phyloP scores from a whole-genome alignment of 305 asterid species.

The Fraxinus latifolia region DNA sequence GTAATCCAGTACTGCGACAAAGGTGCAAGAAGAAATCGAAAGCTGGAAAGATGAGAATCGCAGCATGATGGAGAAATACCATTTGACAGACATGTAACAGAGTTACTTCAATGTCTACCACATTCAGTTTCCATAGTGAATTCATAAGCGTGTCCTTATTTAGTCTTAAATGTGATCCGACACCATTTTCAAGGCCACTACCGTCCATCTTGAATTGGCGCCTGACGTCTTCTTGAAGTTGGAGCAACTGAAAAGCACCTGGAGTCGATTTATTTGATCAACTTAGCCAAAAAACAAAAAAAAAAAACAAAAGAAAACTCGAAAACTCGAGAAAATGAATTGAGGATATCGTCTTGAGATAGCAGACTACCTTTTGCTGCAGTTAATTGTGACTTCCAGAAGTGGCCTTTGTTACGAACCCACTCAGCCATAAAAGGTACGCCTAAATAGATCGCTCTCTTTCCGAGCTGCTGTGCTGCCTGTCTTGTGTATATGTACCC shows the following conservation, averaged over 20 bases:
- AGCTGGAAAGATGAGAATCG: neutral
- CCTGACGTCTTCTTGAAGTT: conserved; percentile 74
- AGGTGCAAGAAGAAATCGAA: neutral
- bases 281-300: neutral
- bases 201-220: conserved; percentile 69
- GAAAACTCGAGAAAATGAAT: neutral
- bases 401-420: conserved; percentile 81
- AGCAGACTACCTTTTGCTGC: conserved; percentile 62
- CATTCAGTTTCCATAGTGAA: conserved; percentile 83
- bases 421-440: conserved; percentile 78
- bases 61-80: conserved; percentile 35
- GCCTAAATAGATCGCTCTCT: conserved; percentile 70
- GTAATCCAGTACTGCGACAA: neutral
- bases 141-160: conserved; percentile 67
- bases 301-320: neutral
- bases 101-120: conserved; percentile 81
- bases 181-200: conserved; percentile 46
- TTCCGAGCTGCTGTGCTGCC: conserved; percentile 74
- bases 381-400: conserved; percentile 78
- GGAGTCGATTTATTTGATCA: conserved; percentile 13
- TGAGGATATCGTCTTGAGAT: neutral
- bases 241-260: conserved; percentile 94
- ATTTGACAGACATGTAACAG: conserved; percentile 81
- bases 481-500: conserved; percentile 86
- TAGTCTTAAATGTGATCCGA: conserved; percentile 63